Conservation (phyloP, 176 grass and related monocot genomes). For the Hyparrhenia diplandra region DNA sequence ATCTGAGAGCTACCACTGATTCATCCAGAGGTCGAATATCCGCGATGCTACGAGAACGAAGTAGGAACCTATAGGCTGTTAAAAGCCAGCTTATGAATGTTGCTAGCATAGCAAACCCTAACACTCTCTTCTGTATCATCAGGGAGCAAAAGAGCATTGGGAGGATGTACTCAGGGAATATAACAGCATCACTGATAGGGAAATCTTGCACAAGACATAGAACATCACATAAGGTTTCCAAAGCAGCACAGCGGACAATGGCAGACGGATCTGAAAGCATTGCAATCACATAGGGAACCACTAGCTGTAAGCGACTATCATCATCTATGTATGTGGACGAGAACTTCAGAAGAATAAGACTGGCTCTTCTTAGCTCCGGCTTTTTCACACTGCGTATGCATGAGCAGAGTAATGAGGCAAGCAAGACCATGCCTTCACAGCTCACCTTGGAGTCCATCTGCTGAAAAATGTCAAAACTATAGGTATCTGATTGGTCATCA, state of each 20-base stretch:
- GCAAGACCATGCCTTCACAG: constrained; percentile 93
- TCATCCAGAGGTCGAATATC: constrained; percentile 49
- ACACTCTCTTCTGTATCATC: constrained; percentile 99
- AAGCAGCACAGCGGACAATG: constrained; percentile 91
- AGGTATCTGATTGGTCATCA: constrained; percentile 70
- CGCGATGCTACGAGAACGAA: constrained; percentile 47
- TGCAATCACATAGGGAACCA: constrained; percentile 94
- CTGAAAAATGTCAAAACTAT: constrained; percentile 54
- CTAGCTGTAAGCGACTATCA: constrained; percentile 90
- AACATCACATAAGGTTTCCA: constrained; percentile 92
- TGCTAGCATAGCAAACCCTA: constrained; percentile 94
- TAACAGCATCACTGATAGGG: constrained; percentile 92
- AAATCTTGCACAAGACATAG: constrained; percentile 89
- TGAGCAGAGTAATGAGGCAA: constrained; percentile 91
- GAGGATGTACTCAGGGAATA: constrained; percentile 97
- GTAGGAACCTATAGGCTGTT: constrained; percentile 87
- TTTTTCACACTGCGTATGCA: constrained; percentile 95
- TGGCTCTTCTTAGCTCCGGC: constrained; percentile 78
- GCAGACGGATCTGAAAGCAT: constrained; percentile 94
- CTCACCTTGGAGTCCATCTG: constrained; percentile 45
- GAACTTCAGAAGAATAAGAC: constrained; percentile 72
- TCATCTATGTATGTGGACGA: constrained; percentile 88
- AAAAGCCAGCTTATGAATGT: constrained; percentile 93
- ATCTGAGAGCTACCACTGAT: constrained; percentile 27
- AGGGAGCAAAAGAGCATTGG: constrained; percentile 94